Base-by-base conservation (phyloP, 192 early-diverging fungal genomes). In the Backusella sp. region DNA sequence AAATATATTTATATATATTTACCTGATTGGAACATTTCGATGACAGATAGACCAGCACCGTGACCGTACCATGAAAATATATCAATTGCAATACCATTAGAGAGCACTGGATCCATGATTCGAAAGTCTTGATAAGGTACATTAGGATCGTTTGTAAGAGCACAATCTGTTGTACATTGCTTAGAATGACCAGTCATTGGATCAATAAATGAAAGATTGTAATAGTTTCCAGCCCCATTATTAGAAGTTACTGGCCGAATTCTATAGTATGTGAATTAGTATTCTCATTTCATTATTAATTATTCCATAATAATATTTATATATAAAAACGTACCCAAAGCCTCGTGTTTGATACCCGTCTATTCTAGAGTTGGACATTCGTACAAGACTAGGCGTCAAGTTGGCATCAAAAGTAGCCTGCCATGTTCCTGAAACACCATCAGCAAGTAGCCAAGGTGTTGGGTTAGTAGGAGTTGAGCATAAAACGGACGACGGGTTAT, bases 71-170 rank as follows among this genome's bases (percentile, higher is more conserved):
- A 83, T n/a, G 78, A 79, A 23, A 15, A 42, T 8, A 83, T 68
- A 35, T 88, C 84, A 70, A 94, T 79, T 41, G 80, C 84, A 9
- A 89, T 70, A n/a, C 88, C 91, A 32, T 80, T 82, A 62, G 89
- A 75, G 19, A 84, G 75, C 9, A 70, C 71, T 23, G 82, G 80
- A 9, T 21, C 65, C 4, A 80, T 74, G 6, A 89, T 78, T n/a
- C 72, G 52, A 34, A 84, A 89, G 46, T 84, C 83, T 53, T 85
- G 81, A 41, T 77, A 82, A 17, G 11, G 23, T n/a, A 77, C 71
- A 70, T 46, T 34, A 30, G 74, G n/a, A 83, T 73, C 67, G 80
- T 82, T 46, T 30, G 82, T 66, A 66, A 88, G 52, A 49, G 70
- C 53, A 52, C 83, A 84, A 67, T 84, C 70, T 28, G 70, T 62